These are phyloP conservation scores for Trichosporon sp. DNA, from an alignment of 1,284 basidiomycete genomes.

Conservation along the genomic window DNA sequence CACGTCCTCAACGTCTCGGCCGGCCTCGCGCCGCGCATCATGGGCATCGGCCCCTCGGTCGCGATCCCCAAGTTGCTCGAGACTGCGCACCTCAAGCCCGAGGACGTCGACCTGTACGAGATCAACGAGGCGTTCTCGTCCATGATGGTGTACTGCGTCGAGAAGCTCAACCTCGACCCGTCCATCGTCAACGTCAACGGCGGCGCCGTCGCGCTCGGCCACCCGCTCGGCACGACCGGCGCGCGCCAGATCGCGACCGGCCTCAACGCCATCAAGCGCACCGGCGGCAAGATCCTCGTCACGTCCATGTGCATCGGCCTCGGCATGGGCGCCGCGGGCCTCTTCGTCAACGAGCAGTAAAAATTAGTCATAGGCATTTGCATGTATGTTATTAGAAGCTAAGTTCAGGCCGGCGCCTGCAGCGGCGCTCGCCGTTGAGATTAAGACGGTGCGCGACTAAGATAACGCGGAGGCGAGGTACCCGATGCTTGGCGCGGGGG, in stretches of 20 bases:
- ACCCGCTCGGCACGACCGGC: slow-evolving; percentile 70
- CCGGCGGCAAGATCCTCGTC: slow-evolving; percentile 78
- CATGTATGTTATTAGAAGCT: too few relatives aligned
- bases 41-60: slow-evolving; percentile 84
- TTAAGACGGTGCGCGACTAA: too few relatives aligned
- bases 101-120: slow-evolving; percentile 86
- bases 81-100: slow-evolving; percentile 57
- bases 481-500: too few relatives aligned
- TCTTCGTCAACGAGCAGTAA: slow-evolving; percentile 50
- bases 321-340: slow-evolving; percentile 66
- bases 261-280: slow-evolving; percentile 70
- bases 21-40: slow-evolving; percentile 77
- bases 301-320: slow-evolving; percentile 95
- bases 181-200: slow-evolving; percentile 86
- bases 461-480: too few relatives aligned
- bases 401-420: too few relatives aligned
- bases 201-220: slow-evolving; percentile 79
- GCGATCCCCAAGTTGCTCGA: slow-evolving; percentile 76
- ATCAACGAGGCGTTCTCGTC: slow-evolving; percentile 81
- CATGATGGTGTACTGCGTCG: slow-evolving; percentile 71
- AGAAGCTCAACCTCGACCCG: slow-evolving; percentile 63
- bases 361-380: too few relatives aligned
- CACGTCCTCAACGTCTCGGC: slow-evolving; percentile 72
- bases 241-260: slow-evolving; percentile 83
- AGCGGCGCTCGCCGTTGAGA: too few relatives aligned